These are phyloP conservation scores for Alternaria arborescens DNA, from an alignment of 2,329 filamentous ascomycete genomes.

Conservation along the genomic window DNA sequence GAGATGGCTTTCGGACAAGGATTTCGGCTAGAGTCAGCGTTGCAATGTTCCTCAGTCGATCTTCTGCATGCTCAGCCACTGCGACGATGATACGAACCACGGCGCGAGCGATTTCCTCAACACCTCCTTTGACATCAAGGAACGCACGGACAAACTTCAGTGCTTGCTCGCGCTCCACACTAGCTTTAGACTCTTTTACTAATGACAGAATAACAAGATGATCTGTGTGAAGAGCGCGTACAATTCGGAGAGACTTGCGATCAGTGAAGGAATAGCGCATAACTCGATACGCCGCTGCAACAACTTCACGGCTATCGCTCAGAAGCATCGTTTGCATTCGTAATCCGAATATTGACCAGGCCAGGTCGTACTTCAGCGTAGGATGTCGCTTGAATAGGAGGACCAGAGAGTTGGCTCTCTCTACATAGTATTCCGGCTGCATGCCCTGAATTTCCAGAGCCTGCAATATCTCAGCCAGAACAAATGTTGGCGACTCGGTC, in stretches of 20 bases:
- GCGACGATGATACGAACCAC: constrained; percentile 90
- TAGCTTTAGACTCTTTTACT: constrained; percentile 95
- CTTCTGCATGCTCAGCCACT: constrained; percentile 85
- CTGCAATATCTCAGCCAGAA: constrained; percentile 87
- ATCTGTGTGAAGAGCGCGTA: constrained; percentile 87
- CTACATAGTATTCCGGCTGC: constrained; percentile 93
- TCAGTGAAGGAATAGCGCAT: constrained; percentile 95
- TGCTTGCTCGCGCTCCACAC: constrained; percentile 94
- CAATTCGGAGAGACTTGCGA: constrained; percentile 84
- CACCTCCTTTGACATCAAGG: constrained; percentile 91
- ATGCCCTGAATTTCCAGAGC: constrained; percentile 88
- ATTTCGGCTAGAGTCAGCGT: constrained; percentile 94
- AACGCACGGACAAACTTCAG: constrained; percentile 96
- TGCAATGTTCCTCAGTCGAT: constrained; percentile 87
- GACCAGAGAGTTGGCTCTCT: constrained; percentile 89
- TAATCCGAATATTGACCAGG: constrained; percentile 93
- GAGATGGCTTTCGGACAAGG: constrained; percentile 81
- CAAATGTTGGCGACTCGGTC: constrained; percentile 88
- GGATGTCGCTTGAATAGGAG: constrained; percentile 94
- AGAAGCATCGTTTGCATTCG: constrained; percentile 95
- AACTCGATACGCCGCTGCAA: constrained; percentile 92
- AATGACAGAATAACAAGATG: constrained; percentile 90
- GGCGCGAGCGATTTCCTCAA: constrained; percentile 84
- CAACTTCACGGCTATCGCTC: constrained; percentile 93
- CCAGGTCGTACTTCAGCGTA: constrained; percentile 93